Evolutionary conservation across 306 rosid species (phyloP).

Genomic region (Delonix regia): DNA sequence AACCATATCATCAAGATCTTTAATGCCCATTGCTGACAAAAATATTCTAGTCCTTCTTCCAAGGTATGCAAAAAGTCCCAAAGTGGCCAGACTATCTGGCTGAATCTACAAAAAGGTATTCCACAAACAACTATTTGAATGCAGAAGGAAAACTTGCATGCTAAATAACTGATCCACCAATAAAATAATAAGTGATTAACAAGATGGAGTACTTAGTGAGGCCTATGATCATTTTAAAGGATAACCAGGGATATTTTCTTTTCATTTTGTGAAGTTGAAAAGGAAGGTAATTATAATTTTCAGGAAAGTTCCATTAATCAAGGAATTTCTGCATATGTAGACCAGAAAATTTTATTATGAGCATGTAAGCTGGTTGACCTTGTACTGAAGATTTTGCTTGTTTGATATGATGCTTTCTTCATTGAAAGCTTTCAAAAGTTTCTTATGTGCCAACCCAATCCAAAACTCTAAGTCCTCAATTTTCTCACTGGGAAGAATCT

Average conservation of each 20-base stretch:
- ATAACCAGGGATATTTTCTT: background rate
- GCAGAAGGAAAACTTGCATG: background rate
- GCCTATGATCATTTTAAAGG: constrained; percentile 18
- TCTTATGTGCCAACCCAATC: constrained; percentile 71
- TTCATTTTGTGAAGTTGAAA: constrained; percentile 7
- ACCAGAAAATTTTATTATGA: constrained; percentile 26
- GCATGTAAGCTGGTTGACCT: constrained; percentile 46
- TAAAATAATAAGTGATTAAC: background rate
- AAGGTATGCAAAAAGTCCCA: constrained; percentile 73
- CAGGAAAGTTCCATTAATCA: constrained; percentile 10
- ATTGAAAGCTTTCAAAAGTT: constrained; percentile 56
- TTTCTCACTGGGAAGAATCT: constrained; percentile 56
- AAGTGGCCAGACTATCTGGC: constrained; percentile 59
- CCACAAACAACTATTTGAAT: constrained; percentile 26
- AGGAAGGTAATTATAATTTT: background rate
- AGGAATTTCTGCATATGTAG: background rate
- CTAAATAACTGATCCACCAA: constrained; percentile 1
- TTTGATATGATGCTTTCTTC: constrained; percentile 41
- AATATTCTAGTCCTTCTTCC: constrained; percentile 72
- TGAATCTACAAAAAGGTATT: constrained; percentile 50
- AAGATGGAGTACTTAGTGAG: constrained; percentile 7
- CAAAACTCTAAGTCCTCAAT: constrained; percentile 71
- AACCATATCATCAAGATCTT: constrained; percentile 66
- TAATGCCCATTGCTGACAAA: constrained; percentile 65
- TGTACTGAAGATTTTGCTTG: constrained; percentile 47